phyloP scores from a whole-genome alignment of 2,329 filamentous ascomycete species.

The Verticillium dahliae region DNA sequence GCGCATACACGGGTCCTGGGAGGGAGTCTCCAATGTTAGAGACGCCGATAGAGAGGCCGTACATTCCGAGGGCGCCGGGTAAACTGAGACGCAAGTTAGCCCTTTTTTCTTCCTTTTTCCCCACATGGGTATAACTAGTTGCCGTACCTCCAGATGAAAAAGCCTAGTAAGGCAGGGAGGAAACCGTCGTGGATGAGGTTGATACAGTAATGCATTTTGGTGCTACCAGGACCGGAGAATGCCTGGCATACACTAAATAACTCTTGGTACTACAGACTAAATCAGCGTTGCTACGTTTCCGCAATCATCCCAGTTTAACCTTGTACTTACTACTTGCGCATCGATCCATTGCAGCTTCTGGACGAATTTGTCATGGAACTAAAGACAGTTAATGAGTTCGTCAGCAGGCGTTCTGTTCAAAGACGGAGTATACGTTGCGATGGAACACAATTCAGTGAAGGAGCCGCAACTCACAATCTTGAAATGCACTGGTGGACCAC shows the following conservation, averaged over 20 bases:
- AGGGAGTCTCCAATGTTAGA: slow-evolving; percentile 51
- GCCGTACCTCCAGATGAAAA: slow-evolving; percentile 53
- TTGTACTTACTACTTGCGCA: slow-evolving; percentile 50
- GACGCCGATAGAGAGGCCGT: slow-evolving; percentile 58
- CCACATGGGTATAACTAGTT: no score
- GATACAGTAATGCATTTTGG: slow-evolving; percentile 67
- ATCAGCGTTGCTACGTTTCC: no score
- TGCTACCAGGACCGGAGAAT: slow-evolving; percentile 60
- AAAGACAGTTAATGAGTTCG: no score
- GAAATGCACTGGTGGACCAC: slow-evolving; percentile 64
- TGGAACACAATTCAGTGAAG: no score
- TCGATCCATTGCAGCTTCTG: slow-evolving; percentile 57
- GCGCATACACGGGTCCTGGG: slow-evolving; percentile 57
- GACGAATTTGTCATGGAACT: slow-evolving; percentile 56
- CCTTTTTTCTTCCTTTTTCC: not conserved
- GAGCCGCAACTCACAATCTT: slow-evolving; percentile 42
- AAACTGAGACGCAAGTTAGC: slow-evolving; percentile 33
- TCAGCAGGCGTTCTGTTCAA: no score
- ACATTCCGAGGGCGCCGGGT: slow-evolving; percentile 67
- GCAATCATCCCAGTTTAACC: not conserved
- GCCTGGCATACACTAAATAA: slow-evolving; percentile 65
- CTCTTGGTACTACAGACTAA: slow-evolving; percentile 55
- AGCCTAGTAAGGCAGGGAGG: slow-evolving; percentile 48
- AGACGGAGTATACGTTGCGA: no score
- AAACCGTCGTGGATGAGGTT: slow-evolving; percentile 57